Conservation (phyloP, 2,329 filamentous ascomycete species). For the Hymenoscyphus albidus region DNA sequence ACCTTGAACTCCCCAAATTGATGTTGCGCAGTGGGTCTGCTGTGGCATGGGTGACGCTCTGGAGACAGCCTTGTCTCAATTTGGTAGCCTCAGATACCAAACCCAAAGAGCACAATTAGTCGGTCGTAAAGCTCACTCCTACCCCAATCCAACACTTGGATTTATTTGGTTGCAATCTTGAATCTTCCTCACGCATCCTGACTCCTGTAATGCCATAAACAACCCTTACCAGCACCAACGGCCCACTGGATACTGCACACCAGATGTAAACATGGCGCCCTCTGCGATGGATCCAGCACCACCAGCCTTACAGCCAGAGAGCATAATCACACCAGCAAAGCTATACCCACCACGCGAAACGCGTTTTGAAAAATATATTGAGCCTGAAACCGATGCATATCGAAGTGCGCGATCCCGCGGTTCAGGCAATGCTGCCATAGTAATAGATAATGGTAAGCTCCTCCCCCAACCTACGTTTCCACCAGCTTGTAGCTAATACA, state of each 20-base stretch:
- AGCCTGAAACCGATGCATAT: constrained; percentile 63
- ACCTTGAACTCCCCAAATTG: no score
- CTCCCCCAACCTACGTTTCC: constrained; percentile 6
- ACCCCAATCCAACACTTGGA: not conserved
- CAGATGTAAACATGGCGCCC: constrained; percentile 30
- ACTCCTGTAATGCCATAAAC: constrained; percentile 52
- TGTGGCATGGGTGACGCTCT: not conserved
- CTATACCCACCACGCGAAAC: constrained; percentile 61
- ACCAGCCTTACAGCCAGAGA: constrained; percentile 41
- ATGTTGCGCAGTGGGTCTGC: not conserved
- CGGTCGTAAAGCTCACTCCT: constrained; percentile 10
- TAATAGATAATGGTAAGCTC: constrained; percentile 88
- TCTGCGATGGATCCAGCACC: constrained; percentile 30
- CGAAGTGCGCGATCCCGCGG: constrained; percentile 51
- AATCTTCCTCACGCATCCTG: constrained; percentile 25
- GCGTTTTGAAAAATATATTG: constrained; percentile 54
- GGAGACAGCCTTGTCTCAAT: not conserved
- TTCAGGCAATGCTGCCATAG: constrained; percentile 67
- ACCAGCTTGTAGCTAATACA: constrained; percentile 20
- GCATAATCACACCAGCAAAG: constrained; percentile 48
- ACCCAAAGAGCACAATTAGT: constrained; percentile 8
- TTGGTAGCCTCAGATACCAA: constrained; percentile 19
- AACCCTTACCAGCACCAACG: not conserved
- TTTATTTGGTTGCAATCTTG: not conserved
- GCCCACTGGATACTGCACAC: constrained; percentile 5